Conservation (phyloP, 1,139 yeast species). For the Spencermartinsiella ligniputridi region DNA sequence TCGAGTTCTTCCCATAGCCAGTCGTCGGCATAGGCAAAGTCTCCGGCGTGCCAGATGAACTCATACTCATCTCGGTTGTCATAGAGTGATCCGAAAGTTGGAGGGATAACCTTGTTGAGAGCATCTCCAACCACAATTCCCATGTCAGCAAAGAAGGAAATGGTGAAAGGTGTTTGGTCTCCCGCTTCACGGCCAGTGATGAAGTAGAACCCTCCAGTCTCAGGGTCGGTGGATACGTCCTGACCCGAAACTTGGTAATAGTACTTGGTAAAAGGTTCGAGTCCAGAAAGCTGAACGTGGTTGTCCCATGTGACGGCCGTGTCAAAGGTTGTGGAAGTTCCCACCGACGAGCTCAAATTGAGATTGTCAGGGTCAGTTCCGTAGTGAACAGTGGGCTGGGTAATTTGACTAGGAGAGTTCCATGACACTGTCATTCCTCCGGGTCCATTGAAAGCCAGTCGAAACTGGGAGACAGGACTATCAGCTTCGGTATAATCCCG, state of each 20-base stretch:
- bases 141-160: conserved; percentile 19
- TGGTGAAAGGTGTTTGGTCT: conserved; percentile 11
- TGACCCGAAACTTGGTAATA: conserved; percentile 25
- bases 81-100: conserved; percentile 23
- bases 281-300: conserved; percentile 27
- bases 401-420: conserved; percentile 24
- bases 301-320: conserved; percentile 24
- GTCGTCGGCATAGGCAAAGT: conserved; percentile 28
- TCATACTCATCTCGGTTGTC: conserved; percentile 19
- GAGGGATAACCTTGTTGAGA: conserved; percentile 14
- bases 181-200: conserved; percentile 19
- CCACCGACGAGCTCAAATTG: conserved; percentile 12
- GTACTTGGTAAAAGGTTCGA: conserved; percentile 28
- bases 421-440: conserved; percentile 28
- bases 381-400: conserved; percentile 24
- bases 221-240: conserved; percentile 6
- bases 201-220: conserved; percentile 10
- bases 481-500: conserved; percentile 10
- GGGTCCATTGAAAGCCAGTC: conserved; percentile 27
- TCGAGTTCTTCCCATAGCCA: conserved; percentile 25
- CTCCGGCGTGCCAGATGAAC: conserved; percentile 27
- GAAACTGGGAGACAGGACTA: conserved; percentile 19
- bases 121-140: conserved; percentile 16
- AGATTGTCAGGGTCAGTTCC: conserved; percentile 24
- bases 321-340: conserved; percentile 24